These are phyloP conservation scores for Fusarium buharicum DNA, from an alignment of 2,329 filamentous ascomycete species.

Conservation along the genomic window DNA sequence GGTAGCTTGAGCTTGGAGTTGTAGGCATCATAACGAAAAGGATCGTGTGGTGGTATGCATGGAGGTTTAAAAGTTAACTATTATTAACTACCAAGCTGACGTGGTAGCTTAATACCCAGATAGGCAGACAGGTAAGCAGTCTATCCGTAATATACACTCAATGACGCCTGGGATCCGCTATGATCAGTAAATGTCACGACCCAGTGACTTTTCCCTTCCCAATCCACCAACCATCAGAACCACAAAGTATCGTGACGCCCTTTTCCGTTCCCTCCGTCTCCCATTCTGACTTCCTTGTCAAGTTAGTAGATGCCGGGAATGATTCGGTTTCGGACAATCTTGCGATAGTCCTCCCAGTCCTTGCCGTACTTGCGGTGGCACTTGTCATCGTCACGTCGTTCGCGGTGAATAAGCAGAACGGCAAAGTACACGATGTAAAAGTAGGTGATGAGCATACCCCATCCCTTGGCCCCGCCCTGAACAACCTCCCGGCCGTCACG, in stretches of 20 bases:
- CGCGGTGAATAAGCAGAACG: constrained; percentile 84
- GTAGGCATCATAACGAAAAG: neutral
- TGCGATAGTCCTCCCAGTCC: constrained; percentile 91
- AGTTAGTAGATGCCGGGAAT: constrained; percentile 83
- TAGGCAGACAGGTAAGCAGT: constrained; percentile 26
- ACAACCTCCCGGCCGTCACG: constrained; percentile 72
- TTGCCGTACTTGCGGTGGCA: constrained; percentile 90
- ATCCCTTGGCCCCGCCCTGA: constrained; percentile 78
- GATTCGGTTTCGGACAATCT: constrained; percentile 82
- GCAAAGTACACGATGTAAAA: constrained; percentile 96
- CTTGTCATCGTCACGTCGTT: constrained; percentile 89
- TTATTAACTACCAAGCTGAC: constrained; percentile 9
- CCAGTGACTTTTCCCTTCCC: constrained; percentile 5
- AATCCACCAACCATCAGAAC: constrained; percentile 2
- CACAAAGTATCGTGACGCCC: neutral
- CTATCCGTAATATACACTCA: constrained; percentile 2
- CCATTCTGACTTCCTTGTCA: constrained; percentile 7
- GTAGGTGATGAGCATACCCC: constrained; percentile 90
- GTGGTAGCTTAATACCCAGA: constrained; percentile 23
- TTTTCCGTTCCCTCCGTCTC: neutral
- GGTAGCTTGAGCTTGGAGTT: neutral
- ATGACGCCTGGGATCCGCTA: constrained; percentile 4
- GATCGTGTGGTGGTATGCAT: constrained; percentile 22
- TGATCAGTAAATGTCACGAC: constrained; percentile 8
- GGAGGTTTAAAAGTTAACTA: constrained; percentile 15